These are phyloP conservation scores for Phlebopus sp. DNA, from an alignment of 1,284 basidiomycete species.

Conservation along the genomic window DNA sequence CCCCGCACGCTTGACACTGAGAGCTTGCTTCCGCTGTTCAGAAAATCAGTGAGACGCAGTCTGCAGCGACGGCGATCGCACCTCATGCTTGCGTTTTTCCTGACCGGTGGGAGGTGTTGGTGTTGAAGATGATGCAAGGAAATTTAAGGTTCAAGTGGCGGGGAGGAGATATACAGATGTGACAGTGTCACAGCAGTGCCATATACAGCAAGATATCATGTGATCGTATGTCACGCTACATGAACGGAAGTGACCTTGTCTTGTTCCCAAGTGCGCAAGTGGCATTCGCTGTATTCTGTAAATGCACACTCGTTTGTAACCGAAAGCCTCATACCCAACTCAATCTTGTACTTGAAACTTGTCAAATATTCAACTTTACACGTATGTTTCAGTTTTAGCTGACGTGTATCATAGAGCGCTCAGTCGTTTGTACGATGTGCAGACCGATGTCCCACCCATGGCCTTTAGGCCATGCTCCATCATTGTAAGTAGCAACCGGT, in stretches of 20 bases:
- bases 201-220: slow-evolving; percentile 3
- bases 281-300: slow-evolving; percentile 1
- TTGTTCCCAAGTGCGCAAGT: background rate
- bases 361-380: slow-evolving; percentile 1
- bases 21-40: slow-evolving; percentile 58
- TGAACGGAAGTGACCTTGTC: slow-evolving; percentile 5
- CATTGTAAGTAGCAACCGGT: slow-evolving; percentile 17
- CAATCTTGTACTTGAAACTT: background rate
- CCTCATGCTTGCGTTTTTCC: slow-evolving; percentile 1
- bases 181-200: slow-evolving; percentile 21
- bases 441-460: slow-evolving; percentile 28
- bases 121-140: slow-evolving; percentile 18
- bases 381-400: slow-evolving; percentile 5
- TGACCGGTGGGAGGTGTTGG: slow-evolving; percentile 10
- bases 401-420: background rate
- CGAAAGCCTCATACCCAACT: background rate
- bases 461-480: slow-evolving; percentile 11
- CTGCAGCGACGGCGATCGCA: background rate
- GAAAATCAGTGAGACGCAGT: slow-evolving; percentile 8
- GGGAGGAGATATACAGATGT: slow-evolving; percentile 32
- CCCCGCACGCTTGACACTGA: slow-evolving; percentile 99
- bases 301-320: slow-evolving; percentile 17
- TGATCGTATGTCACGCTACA: slow-evolving; percentile 21
- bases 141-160: slow-evolving; percentile 36
- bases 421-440: slow-evolving; percentile 5